These are phyloP conservation scores for Didymella arachidicola DNA, from an alignment of 2,329 filamentous ascomycete genomes.

Conservation along the genomic window DNA sequence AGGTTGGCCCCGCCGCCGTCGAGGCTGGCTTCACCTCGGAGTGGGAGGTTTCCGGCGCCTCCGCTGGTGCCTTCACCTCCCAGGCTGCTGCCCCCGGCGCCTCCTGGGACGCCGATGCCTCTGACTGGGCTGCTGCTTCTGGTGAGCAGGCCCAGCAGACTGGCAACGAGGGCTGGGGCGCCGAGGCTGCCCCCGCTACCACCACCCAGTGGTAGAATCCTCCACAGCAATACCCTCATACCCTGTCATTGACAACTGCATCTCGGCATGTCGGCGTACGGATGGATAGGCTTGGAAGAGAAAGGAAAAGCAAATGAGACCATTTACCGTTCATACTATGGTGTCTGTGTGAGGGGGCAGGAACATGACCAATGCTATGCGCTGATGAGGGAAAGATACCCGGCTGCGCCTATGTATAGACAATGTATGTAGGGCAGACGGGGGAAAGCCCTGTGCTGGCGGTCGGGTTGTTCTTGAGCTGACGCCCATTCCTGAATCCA, in stretches of 20 bases:
- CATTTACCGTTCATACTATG: conserved; percentile 24
- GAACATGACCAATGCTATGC: conserved; percentile 60
- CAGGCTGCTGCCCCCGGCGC: conserved; percentile 67
- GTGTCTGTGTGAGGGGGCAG: conserved; percentile 21
- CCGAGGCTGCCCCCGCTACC: conserved; percentile 48
- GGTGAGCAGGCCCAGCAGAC: conserved; percentile 50
- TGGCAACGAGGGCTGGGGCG: conserved; percentile 62
- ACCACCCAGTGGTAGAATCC: conserved; percentile 56
- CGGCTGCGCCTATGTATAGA: conserved; percentile 51
- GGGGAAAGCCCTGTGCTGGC: conserved; percentile 99
- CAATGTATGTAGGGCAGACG: conserved; percentile 48
- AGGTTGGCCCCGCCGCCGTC: conserved; percentile 79
- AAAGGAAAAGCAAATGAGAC: conserved; percentile 40
- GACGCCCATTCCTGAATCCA: conserved; percentile 68
- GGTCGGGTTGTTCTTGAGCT: conserved; percentile 83
- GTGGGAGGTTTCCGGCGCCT: conserved; percentile 80
- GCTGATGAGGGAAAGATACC: conserved; percentile 99
- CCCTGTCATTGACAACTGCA: conserved; percentile 44
- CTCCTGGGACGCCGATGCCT: conserved; percentile 69
- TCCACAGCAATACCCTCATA: conserved; percentile 33
- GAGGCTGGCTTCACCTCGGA: conserved; percentile 82
- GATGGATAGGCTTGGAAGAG: conserved; percentile 30
- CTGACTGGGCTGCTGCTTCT: conserved; percentile 74
- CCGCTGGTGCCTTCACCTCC: conserved; percentile 67
- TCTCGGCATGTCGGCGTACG: conserved; percentile 44